Evolutionary conservation across 208 protist genomes (phyloP).

Genomic region (Phytomonas francai): DNA sequence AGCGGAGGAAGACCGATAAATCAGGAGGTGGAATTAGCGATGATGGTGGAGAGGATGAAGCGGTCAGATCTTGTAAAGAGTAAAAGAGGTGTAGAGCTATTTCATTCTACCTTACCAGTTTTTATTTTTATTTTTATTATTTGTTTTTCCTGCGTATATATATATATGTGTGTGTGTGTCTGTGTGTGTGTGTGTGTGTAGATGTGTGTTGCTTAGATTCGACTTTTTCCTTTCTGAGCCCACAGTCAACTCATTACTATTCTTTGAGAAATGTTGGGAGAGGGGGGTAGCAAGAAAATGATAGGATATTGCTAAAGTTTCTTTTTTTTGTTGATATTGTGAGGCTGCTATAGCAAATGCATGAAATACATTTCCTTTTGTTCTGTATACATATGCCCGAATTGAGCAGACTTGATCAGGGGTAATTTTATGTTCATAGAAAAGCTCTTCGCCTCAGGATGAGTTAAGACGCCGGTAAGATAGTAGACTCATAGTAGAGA

Average conservation of each 20-base stretch:
- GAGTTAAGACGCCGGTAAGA: neutral
- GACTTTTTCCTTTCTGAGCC: neutral
- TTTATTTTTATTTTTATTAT: slow-evolving; percentile 16
- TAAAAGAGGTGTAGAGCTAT: neutral
- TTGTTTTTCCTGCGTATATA: slow-evolving; percentile 5
- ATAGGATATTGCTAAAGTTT: neutral
- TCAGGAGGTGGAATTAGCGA: neutral
- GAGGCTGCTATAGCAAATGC: neutral
- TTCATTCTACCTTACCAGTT: slow-evolving; percentile 7
- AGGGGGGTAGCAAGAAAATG: neutral
- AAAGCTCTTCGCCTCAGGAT: neutral
- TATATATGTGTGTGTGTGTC: neutral
- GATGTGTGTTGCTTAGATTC: neutral
- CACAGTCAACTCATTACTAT: neutral
- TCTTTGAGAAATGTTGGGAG: neutral
- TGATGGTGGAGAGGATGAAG: neutral
- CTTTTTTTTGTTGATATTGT: neutral
- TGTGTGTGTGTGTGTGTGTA: neutral
- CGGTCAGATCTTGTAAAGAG: neutral
- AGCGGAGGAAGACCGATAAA: slow-evolving; percentile 14
- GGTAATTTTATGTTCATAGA: neutral
- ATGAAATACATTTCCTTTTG: neutral
- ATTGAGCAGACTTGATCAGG: neutral
- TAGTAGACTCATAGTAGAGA: neutral
- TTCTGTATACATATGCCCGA: neutral